These are phyloP conservation scores for Candida pseudoglaebosa DNA, from an alignment of 805 yeast species.

Conservation along the genomic window DNA sequence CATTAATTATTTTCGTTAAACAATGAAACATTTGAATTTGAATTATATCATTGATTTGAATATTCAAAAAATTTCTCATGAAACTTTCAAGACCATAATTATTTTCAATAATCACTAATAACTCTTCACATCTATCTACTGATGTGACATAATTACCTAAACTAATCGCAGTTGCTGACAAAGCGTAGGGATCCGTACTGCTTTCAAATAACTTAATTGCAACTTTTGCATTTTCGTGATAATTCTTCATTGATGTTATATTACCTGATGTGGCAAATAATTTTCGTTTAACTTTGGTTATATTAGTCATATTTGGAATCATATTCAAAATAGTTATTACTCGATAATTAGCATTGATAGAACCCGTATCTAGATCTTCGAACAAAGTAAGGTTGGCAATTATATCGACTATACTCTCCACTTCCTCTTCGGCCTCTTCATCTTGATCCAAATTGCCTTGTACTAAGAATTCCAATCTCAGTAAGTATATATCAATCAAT, in stretches of 20 bases:
- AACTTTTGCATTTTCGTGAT: slow-evolving; percentile 17
- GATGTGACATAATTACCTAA: slow-evolving; percentile 33
- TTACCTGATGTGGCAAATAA: slow-evolving; percentile 34
- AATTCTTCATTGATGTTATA: slow-evolving; percentile 29
- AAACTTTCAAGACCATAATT: slow-evolving; percentile 11
- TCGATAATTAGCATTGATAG: slow-evolving; percentile 7
- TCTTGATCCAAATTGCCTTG: slow-evolving; percentile 7
- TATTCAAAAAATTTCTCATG: slow-evolving; percentile 16
- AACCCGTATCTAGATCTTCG: slow-evolving; percentile 10
- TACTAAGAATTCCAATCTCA: slow-evolving; percentile 1
- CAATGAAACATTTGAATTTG: slow-evolving; percentile 36
- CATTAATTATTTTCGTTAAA: slow-evolving; percentile 25
- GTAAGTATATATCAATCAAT: slow-evolving; percentile 6
- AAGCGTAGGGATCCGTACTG: slow-evolving; percentile 19
- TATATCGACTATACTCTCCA: slow-evolving; percentile 10
- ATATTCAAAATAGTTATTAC: slow-evolving; percentile 7
- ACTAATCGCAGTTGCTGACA: slow-evolving; percentile 27
- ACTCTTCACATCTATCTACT: slow-evolving; percentile 12
- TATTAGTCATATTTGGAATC: slow-evolving; percentile 8
- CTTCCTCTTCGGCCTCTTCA: slow-evolving; percentile 12
- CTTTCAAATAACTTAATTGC: slow-evolving; percentile 12
- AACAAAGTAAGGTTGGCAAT: slow-evolving; percentile 20
- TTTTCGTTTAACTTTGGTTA: slow-evolving; percentile 18
- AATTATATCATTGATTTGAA: slow-evolving; percentile 27
- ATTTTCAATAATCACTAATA: slow-evolving; percentile 7